Percentiles rank a stretch among this genome's conserved stretches.
Evolutionary conservation across 805 yeast genomes (phyloP).

Genomic region (Cyberlindnera veronae): DNA sequence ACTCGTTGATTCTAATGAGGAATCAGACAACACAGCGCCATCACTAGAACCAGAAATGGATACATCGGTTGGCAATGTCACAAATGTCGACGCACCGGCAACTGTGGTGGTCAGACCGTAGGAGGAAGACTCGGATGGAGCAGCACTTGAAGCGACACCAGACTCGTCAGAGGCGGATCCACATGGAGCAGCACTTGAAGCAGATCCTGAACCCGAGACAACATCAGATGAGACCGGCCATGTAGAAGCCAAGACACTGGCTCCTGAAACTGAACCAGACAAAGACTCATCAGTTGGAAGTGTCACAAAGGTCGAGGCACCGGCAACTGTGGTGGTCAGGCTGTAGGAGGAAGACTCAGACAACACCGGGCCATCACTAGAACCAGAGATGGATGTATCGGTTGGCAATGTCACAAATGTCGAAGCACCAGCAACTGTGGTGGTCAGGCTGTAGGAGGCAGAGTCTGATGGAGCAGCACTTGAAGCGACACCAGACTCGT

Average conservation of each 20-base stretch:
- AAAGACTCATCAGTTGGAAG: not conserved
- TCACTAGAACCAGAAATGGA: not conserved
- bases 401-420: not conserved
- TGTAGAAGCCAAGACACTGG: not conserved
- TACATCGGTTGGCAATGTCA: not conserved
- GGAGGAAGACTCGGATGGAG: not conserved
- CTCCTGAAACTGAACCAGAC: not conserved
- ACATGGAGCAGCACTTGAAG: not conserved
- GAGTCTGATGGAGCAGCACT: no score
- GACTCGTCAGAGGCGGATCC: not conserved
- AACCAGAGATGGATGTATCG: not conserved
- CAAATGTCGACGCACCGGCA: not conserved
- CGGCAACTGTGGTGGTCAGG: not conserved
- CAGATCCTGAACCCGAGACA: not conserved
- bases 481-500: no score
- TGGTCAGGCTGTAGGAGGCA: not conserved
- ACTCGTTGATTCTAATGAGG: no score
- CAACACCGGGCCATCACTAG: not conserved
- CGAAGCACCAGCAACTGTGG: not conserved
- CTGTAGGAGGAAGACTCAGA: not conserved
- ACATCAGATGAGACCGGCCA: not conserved
- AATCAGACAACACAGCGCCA: no score
- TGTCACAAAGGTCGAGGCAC: not conserved
- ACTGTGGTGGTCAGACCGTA: not conserved
- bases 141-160: no score